Conservation (phyloP, 306 rosid species). For the Trifolium subterraneum region DNA sequence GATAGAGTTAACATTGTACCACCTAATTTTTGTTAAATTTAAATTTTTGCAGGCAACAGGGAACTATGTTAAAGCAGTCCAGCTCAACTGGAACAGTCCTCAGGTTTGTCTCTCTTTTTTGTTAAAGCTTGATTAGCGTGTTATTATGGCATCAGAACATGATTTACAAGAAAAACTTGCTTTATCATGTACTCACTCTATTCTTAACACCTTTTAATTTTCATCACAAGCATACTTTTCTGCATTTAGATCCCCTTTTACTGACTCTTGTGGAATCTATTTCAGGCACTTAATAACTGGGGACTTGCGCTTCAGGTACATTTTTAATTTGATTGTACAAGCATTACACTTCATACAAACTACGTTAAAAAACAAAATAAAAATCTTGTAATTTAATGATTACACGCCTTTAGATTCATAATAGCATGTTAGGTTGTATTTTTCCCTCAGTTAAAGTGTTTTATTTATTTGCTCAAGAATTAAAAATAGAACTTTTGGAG, state of each 20-base stretch:
- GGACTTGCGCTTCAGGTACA: slow-evolving; percentile 99
- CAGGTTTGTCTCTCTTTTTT: slow-evolving; percentile 68
- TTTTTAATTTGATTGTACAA: slow-evolving; percentile 25
- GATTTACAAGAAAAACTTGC: slow-evolving; percentile 23
- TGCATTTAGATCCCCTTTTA: slow-evolving; percentile 30
- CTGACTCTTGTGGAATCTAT: slow-evolving; percentile 47
- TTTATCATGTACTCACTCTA: slow-evolving; percentile 20
- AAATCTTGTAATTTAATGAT: slow-evolving; percentile 12
- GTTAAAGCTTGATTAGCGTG: not conserved
- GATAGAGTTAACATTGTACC: slow-evolving; percentile 1
- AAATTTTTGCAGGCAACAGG: slow-evolving; percentile 73
- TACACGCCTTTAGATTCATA: slow-evolving; percentile 16
- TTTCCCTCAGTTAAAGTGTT: not conserved
- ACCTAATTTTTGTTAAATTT: slow-evolving; percentile 38
- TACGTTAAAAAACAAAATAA: not conserved
- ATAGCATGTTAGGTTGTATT: not conserved
- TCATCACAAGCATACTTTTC: slow-evolving; percentile 28
- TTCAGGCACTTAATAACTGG: slow-evolving; percentile 99
- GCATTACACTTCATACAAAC: slow-evolving; percentile 26
- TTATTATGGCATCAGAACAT: slow-evolving; percentile 25
- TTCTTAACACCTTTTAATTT: slow-evolving; percentile 27
- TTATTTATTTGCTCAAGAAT: not conserved
- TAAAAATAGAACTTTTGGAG: slow-evolving; percentile 15
- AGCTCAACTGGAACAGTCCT: slow-evolving; percentile 98
- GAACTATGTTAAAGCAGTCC: slow-evolving; percentile 92